phyloP scores from a whole-genome alignment of 116 monocot species.

The Trichopus zeylanicus region DNA sequence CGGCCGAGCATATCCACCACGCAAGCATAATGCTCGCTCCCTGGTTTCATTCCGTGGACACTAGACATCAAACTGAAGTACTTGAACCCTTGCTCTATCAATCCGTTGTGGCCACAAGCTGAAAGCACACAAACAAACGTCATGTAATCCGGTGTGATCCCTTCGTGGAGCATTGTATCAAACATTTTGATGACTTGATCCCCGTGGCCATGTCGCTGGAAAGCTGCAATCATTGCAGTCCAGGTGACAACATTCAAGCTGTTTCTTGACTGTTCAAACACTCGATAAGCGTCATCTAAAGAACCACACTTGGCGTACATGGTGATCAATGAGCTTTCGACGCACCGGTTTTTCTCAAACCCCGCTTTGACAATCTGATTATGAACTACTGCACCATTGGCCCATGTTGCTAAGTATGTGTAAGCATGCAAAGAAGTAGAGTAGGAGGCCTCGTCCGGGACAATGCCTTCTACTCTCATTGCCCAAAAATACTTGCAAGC shows the following conservation, averaged over 20 bases:
- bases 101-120: constrained; percentile 34
- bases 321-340: constrained; percentile 15
- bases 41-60: constrained; percentile 11
- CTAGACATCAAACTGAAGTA: constrained; percentile 17
- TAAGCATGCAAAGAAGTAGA: constrained; percentile 24
- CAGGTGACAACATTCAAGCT: constrained; percentile 12
- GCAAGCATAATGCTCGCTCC: constrained; percentile 37
- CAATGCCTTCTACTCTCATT: constrained; percentile 10
- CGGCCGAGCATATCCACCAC: constrained; percentile 41
- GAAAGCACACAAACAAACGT: constrained; percentile 33
- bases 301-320: constrained; percentile 27
- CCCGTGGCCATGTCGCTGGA: constrained; percentile 28
- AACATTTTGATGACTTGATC: constrained; percentile 11
- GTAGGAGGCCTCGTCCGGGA: constrained; percentile 24
- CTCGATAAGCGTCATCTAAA: constrained; percentile 12
- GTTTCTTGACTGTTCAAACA: constrained; percentile 8
- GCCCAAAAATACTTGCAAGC: constrained; percentile 16
- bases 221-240: constrained; percentile 29
- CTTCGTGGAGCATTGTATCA: constrained; percentile 14
- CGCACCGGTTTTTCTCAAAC: constrained; percentile 3
- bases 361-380: constrained; percentile 14
- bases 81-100: constrained; percentile 21
- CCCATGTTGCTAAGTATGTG: constrained; percentile 10
- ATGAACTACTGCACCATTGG: constrained; percentile 17
- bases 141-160: constrained; percentile 21